A percentile compares a stretch with the other conserved stretches of the same genome.
phyloP scores from a whole-genome alignment of 192 early-diverging fungal species.

The Martensiomyces pterosporus region DNA sequence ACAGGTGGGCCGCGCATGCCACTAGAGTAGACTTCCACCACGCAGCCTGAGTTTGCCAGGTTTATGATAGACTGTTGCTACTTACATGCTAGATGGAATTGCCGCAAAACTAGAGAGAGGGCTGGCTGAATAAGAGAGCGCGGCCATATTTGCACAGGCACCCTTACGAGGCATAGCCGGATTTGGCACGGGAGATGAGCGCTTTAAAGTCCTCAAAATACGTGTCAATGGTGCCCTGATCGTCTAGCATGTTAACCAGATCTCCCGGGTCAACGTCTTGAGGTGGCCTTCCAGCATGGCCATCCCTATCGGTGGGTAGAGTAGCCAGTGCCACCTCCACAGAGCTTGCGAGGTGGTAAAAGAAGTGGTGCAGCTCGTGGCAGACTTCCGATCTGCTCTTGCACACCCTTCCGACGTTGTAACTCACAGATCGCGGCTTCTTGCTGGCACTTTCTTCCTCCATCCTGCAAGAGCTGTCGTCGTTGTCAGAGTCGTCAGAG shows the following conservation, averaged over 20 bases:
- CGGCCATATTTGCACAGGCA: background rate
- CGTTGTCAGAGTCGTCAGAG: slow-evolving; percentile 1
- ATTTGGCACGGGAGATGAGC: slow-evolving; percentile 23
- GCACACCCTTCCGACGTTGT: slow-evolving; percentile 31
- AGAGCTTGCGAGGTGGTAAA: slow-evolving; percentile 16
- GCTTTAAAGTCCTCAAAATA: slow-evolving; percentile 25
- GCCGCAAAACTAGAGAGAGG: no score
- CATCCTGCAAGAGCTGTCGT: no score
- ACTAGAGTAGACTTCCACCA: slow-evolving; percentile 15
- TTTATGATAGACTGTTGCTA: no score
- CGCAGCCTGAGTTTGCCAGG: no score
- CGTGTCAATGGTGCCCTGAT: slow-evolving; percentile 14
- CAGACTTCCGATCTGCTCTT: slow-evolving; percentile 25
- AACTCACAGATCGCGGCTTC: slow-evolving; percentile 9
- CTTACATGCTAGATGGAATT: no score
- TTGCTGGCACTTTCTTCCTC: background rate
- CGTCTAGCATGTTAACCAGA: slow-evolving; percentile 32
- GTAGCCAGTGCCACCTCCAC: slow-evolving; percentile 19
- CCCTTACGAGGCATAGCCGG: slow-evolving; percentile 22
- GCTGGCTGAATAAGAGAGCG: no score
- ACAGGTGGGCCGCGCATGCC: slow-evolving; percentile 9
- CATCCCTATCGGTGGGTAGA: background rate
- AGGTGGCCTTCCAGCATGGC: background rate
- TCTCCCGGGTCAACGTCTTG: slow-evolving; percentile 17
- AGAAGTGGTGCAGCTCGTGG: slow-evolving; percentile 46